Conservation (phyloP, 148 eudicot genomes). For the Rhododendron ferrugineum region DNA sequence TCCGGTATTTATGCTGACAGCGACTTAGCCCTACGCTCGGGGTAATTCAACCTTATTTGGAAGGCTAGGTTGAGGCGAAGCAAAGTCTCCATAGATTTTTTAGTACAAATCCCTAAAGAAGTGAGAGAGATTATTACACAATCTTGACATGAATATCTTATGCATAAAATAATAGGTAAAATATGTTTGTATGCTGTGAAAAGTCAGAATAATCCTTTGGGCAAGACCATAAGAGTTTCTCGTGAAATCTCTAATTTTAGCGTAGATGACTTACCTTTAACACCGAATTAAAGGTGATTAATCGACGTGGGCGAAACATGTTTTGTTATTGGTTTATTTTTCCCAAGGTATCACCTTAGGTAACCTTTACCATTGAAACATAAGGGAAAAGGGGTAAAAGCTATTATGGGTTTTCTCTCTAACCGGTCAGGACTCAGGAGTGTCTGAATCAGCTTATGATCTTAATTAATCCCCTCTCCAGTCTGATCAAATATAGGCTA, state of each 20-base stretch:
- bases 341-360: background rate
- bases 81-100: background rate
- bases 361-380: background rate
- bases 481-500: no score
- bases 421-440: no score
- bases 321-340: background rate
- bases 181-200: background rate
- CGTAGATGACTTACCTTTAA: no score
- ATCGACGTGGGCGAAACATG: no score
- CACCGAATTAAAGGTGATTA: background rate
- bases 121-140: background rate
- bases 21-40: no score
- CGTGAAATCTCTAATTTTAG: no score
- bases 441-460: no score
- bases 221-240: background rate
- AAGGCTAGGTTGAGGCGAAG: no score
- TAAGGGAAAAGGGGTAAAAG: background rate
- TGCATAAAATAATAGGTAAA: background rate
- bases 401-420: background rate
- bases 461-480: rapidly evolving
- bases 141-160: background rate
- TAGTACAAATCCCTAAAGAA: background rate
- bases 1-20: no score
- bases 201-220: background rate
- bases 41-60: no score